Evolutionary conservation across 164 flowering plant genomes (phyloP).

Genomic region (Macadamia tetraphylla): DNA sequence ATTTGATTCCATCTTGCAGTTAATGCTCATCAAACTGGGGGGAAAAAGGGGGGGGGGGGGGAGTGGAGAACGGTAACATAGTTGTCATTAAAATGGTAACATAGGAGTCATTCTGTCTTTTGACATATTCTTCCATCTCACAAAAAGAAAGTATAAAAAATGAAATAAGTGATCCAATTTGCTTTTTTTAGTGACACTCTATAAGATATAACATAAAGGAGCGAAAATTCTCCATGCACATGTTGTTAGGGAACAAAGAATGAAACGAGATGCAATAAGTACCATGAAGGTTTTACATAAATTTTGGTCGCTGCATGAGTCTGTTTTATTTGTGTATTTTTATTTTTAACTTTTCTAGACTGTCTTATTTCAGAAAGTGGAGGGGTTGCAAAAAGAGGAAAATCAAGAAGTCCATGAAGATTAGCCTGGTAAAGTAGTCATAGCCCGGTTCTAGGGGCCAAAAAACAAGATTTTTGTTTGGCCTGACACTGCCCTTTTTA

Average conservation of each 20-base stretch:
- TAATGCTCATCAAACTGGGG: not conserved
- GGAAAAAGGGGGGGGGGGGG: no score
- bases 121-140: no score
- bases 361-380: conserved; percentile 21
- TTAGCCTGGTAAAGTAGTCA: no score
- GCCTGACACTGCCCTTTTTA: no score
- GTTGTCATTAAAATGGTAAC: no score
- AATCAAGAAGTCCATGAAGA: conserved; percentile 10
- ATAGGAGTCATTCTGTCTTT: no score
- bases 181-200: not conserved
- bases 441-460: no score
- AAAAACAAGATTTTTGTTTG: no score
- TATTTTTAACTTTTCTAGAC: no score
- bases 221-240: not conserved
- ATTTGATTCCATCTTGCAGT: not conserved
- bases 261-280: not conserved
- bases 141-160: no score
- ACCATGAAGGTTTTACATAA: not conserved
- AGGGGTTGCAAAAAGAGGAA: conserved; percentile 20
- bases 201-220: not conserved
- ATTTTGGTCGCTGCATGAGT: not conserved
- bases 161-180: no score
- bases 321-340: not conserved
- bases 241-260: not conserved
- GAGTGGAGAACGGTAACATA: no score